phyloP scores from a whole-genome alignment of 1,284 basidiomycete genomes.

The Malassezia sp. region DNA sequence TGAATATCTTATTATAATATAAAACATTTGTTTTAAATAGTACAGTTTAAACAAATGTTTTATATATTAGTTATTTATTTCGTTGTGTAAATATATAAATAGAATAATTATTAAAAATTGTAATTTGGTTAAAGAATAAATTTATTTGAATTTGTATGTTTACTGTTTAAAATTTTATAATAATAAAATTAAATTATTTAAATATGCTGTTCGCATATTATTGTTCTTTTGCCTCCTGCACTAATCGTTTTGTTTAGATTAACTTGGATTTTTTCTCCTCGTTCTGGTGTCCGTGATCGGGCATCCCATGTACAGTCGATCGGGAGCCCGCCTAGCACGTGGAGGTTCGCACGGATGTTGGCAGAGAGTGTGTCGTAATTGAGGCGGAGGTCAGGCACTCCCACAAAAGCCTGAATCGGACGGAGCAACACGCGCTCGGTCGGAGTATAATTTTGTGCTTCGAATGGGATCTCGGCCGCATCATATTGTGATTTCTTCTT shows the following conservation, averaged over 20 bases:
- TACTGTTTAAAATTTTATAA: slow-evolving; percentile 1
- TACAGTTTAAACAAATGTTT: neutral
- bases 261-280: slow-evolving; percentile 3
- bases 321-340: neutral
- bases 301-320: slow-evolving; percentile 11
- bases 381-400: slow-evolving; percentile 19
- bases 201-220: slow-evolving; percentile 5
- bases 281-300: neutral
- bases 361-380: slow-evolving; percentile 13
- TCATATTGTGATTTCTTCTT: neutral
- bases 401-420: slow-evolving; percentile 17
- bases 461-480: neutral
- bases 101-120: neutral
- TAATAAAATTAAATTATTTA: neutral
- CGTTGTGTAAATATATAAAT: neutral
- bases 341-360: slow-evolving; percentile 19
- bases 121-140: neutral
- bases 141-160: neutral
- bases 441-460: neutral
- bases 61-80: neutral
- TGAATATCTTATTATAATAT: slow-evolving; percentile 1
- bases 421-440: slow-evolving; percentile 1
- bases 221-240: slow-evolving; percentile 9
- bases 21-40: neutral
- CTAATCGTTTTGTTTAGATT: slow-evolving; percentile 5